phyloP scores from a whole-genome alignment of 129 eudicot species.

The Flaveria trinervia region DNA sequence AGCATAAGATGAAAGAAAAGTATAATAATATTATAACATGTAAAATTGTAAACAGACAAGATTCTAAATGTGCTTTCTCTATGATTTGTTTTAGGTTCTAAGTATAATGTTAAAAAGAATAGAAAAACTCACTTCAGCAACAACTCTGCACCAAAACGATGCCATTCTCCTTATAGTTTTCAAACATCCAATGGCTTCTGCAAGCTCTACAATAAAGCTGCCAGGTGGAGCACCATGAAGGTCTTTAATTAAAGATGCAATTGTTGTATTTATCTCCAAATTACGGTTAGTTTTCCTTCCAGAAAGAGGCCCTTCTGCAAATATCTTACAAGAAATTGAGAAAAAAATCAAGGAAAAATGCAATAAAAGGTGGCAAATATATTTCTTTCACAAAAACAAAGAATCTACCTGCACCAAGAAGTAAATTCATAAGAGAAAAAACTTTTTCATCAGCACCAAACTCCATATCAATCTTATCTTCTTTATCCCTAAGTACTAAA shows the following conservation, averaged over 20 bases:
- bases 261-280: constrained; percentile 42
- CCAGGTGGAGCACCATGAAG: constrained; percentile 89
- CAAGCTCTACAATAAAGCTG: constrained; percentile 71
- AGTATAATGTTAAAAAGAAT: neutral
- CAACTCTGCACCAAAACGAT: constrained; percentile 70
- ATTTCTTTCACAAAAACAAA: constrained; percentile 35
- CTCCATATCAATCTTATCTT: constrained; percentile 65
- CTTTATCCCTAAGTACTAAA: constrained; percentile 79
- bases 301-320: constrained; percentile 77
- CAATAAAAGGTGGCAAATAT: neutral
- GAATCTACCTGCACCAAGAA: constrained; percentile 76
- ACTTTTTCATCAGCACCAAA: constrained; percentile 59
- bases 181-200: constrained; percentile 88
- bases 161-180: constrained; percentile 85
- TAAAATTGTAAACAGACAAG: neutral
- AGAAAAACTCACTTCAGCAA: constrained; percentile 54
- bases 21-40: neutral
- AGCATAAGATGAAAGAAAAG: neutral
- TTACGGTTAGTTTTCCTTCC: constrained; percentile 46
- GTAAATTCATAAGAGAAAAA: constrained; percentile 50
- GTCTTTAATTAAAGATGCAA: constrained; percentile 65
- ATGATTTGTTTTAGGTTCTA: constrained; percentile 1
- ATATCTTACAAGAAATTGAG: constrained; percentile 83
- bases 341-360: constrained; percentile 49
- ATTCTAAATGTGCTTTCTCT: neutral